Base-by-base conservation (phyloP, 805 yeast species). In the Starmerella scarabaei region DNA sequence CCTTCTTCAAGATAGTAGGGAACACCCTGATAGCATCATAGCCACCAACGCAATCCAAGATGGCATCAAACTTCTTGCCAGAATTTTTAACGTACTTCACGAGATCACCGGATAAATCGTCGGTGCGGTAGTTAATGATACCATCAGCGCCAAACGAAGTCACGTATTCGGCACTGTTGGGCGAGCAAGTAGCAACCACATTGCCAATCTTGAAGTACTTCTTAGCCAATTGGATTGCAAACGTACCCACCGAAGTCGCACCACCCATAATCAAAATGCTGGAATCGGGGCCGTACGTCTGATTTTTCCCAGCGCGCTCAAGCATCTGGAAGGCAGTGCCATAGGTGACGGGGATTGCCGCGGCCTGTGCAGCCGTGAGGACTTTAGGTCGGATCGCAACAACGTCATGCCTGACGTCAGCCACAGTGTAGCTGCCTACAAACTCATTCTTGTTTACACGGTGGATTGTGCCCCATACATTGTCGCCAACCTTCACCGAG, bases 201-300 rank as follows among this genome's bases (percentile, higher is more conserved):
- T 66, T 66, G 24, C 62, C 61, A 6, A 74, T 71, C 2, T 65
- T 60, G 40, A 63, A 65, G 40, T 60, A 55, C 35, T 68, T 58
- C 56, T 71, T 75, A 5, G 78, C 72, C 30, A 80, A 57, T 56
- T 76, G 81, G 23, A 72, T 61, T 3, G 68, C 64, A 45, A 63
- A 67, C 26, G 66, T 53, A 19, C 86, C 85, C n/a, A 79, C 85
- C 11, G 79, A 59, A 1, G 93, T 77, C 12, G 80, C 75, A 21
- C 80, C 91, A 27, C 94, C 94, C 34, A 80, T 61, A 20, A 83
- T 66, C 35, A 80, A 63, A 3, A 79, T 71, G 15, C 28, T 69
- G 4, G 73, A 62, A 8, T 63, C 62, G 9, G 63, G 62, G 29
- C 61, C 63, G 17, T 71, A 59, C 26, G 23, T 30, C 23, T 35